These are phyloP conservation scores for Ciborinia camelliae DNA, from an alignment of 2,329 filamentous ascomycete genomes.

Conservation along the genomic window DNA sequence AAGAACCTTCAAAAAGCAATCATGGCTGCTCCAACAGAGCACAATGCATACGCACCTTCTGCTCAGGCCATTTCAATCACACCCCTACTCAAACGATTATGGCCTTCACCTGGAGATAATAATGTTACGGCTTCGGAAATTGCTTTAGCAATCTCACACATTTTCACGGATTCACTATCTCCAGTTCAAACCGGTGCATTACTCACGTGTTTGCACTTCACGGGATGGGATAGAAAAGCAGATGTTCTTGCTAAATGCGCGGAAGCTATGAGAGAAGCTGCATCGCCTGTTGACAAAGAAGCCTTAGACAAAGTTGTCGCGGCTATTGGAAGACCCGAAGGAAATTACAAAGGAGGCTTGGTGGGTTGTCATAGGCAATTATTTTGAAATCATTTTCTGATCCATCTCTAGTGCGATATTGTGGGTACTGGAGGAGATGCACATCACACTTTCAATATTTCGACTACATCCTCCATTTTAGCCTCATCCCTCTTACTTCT, in stretches of 20 bases:
- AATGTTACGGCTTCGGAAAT: constrained; percentile 74
- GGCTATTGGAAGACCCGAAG: constrained; percentile 60
- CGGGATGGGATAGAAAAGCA: constrained; percentile 75
- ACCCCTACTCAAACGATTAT: constrained; percentile 68
- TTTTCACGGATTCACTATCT: constrained; percentile 88
- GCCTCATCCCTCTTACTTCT: constrained; percentile 81
- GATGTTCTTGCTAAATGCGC: constrained; percentile 87
- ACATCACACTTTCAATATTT: constrained; percentile 98
- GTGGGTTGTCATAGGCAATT: constrained; percentile 49
- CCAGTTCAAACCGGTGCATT: constrained; percentile 83
- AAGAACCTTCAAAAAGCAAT: constrained; percentile 4
- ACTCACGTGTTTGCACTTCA: constrained; percentile 89
- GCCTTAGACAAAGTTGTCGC: constrained; percentile 60
- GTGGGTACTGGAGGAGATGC: constrained; percentile 95
- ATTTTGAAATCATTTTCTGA: constrained; percentile 20
- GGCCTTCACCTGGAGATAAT: constrained; percentile 49
- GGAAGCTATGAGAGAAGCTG: constrained; percentile 76
- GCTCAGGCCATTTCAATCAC: constrained; percentile 51
- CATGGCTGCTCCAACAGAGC: constrained; percentile 29
- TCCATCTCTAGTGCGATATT: constrained; percentile 67
- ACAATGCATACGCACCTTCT: constrained; percentile 25
- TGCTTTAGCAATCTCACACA: constrained; percentile 81
- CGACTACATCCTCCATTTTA: constrained; percentile 89
- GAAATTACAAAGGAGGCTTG: constrained; percentile 76
- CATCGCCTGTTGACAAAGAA: constrained; percentile 65